Evolutionary conservation across 805 yeast genomes (phyloP).

Genomic region (Wickerhamomyces ciferrii): DNA sequence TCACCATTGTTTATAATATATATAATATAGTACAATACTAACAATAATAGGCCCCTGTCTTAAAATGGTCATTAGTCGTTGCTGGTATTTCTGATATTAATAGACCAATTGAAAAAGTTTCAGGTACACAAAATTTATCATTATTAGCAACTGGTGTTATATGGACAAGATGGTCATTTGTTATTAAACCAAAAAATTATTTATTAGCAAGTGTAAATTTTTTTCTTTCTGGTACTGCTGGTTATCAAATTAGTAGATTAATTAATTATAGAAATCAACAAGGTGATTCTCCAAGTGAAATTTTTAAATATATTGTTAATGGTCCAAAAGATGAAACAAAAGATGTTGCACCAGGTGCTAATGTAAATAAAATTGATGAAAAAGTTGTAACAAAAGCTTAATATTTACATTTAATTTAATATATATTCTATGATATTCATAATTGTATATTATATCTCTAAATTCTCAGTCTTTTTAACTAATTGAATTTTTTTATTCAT

Average conservation of each 20-base stretch:
- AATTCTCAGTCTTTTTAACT: conserved; percentile 3
- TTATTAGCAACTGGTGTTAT: conserved; percentile 86
- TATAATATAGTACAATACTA: neutral
- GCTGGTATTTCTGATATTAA: conserved; percentile 86
- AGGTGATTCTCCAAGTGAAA: conserved; percentile 61
- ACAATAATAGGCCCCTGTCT: conserved; percentile 44
- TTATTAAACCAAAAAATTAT: conserved; percentile 82
- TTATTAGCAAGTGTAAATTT: conserved; percentile 90
- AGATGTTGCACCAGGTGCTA: neutral
- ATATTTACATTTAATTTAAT: too few relatives aligned
- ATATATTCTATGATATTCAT: too few relatives aligned
- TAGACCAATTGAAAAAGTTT: conserved; percentile 88
- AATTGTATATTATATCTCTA: neutral
- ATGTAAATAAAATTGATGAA: neutral
- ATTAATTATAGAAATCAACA: conserved; percentile 53
- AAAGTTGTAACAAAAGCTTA: neutral
- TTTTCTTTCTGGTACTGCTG: conserved; percentile 88
- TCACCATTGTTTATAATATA: neutral
- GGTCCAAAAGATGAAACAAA: conserved; percentile 27
- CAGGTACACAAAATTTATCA: conserved; percentile 75
- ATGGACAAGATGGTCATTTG: conserved; percentile 98
- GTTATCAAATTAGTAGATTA: conserved; percentile 74
- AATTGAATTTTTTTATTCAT: conserved; percentile 13
- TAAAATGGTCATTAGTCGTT: conserved; percentile 82
- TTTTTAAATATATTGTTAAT: conserved; percentile 50